Conservation (phyloP, 768 basidiomycete genomes). For the Symmetrospora coprosmae region DNA sequence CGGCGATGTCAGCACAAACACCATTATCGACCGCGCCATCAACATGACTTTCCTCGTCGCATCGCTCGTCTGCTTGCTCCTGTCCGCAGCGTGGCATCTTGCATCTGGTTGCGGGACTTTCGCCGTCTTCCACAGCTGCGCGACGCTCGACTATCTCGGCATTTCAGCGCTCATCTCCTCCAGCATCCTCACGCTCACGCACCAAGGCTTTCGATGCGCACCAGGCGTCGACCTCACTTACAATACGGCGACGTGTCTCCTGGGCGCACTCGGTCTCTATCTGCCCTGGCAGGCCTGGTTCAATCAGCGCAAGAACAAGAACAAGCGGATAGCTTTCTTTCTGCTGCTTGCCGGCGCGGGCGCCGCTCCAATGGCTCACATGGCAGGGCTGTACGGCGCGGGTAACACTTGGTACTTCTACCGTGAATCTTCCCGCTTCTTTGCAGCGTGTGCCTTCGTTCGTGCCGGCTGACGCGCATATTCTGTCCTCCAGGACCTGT, state of each 20-base stretch:
- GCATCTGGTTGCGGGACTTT: conserved; percentile 31
- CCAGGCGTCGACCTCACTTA: conserved; percentile 23
- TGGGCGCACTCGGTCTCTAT: conserved; percentile 29
- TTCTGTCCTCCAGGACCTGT: conserved; percentile 2
- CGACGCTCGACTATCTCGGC: conserved; percentile 35
- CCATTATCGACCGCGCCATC: conserved; percentile 29
- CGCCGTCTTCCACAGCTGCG: conserved; percentile 30
- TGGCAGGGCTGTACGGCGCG: conserved; percentile 23
- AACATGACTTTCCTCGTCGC: conserved; percentile 32
- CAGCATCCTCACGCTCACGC: conserved; percentile 28
- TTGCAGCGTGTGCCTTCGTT: background rate
- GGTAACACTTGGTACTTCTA: conserved; percentile 27
- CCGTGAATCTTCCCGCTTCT: conserved; percentile 12
- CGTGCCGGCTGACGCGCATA: background rate
- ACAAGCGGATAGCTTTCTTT: conserved; percentile 34
- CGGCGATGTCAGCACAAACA: conserved; percentile 15
- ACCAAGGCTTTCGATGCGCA: conserved; percentile 26
- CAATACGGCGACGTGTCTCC: conserved; percentile 21
- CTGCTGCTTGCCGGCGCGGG: conserved; percentile 30
- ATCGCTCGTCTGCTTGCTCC: conserved; percentile 32
- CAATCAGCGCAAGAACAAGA: conserved; percentile 27
- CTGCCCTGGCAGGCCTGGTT: conserved; percentile 30
- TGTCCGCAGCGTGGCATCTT: conserved; percentile 34
- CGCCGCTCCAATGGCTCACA: conserved; percentile 31
- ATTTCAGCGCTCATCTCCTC: conserved; percentile 30